Evolutionary conservation across 495 filamentous ascomycete species (phyloP).

Genomic region (Tuber brumale): DNA sequence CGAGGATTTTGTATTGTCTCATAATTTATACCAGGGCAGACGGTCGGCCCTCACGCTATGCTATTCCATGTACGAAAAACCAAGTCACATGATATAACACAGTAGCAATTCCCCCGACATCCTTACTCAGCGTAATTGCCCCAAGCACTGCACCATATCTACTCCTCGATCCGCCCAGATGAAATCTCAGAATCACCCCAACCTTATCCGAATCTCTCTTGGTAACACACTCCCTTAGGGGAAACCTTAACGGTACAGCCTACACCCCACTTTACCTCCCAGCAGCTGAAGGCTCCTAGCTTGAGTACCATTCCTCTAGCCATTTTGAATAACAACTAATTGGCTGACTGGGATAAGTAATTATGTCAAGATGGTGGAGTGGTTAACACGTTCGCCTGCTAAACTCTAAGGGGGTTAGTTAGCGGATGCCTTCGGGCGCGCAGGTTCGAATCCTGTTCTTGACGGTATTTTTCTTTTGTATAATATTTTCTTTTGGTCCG

Average conservation of each 20-base stretch:
- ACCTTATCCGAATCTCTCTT: not conserved
- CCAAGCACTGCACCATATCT: not conserved
- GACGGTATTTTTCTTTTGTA: conserved; percentile 6
- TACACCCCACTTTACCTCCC: no score
- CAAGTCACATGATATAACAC: not conserved
- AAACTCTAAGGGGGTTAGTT: conserved; percentile 8
- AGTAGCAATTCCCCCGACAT: not conserved
- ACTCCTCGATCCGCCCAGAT: not conserved
- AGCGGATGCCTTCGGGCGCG: conserved; percentile 42
- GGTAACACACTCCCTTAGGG: not conserved
- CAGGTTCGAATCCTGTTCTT: conserved; percentile 42
- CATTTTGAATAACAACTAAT: not conserved
- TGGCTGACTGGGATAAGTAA: not conserved
- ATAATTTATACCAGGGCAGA: not conserved
- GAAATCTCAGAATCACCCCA: not conserved
- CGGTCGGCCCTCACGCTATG: not conserved
- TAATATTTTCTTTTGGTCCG: not conserved
- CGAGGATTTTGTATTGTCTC: not conserved
- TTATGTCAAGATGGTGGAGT: conserved; percentile 40
- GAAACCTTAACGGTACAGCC: not conserved
- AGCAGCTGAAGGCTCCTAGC: not conserved
- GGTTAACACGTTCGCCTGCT: conserved; percentile 43
- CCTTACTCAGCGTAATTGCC: not conserved
- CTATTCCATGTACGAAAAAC: not conserved
- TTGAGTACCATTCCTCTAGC: no score